Percentiles rank a stretch among this genome's conserved stretches.
Conservation (phyloP, 768 basidiomycete genomes). For the Phanerodontia chrysosporium region DNA sequence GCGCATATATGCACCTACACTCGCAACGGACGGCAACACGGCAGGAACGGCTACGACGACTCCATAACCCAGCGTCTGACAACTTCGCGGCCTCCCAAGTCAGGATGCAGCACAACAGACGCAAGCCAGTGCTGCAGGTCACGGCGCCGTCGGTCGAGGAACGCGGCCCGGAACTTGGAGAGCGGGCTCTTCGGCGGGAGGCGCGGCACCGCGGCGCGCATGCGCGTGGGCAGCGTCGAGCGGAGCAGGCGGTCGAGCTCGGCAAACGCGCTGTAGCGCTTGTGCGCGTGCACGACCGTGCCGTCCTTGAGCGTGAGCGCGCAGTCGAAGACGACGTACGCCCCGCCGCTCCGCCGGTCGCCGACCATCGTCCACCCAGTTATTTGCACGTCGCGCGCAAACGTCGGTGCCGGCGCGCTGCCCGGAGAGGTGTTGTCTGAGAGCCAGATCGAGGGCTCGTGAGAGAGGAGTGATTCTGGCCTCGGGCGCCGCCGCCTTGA, state of each 20-base stretch:
- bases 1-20: too few species aligned
- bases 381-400: conserved; percentile 63
- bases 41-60: conserved; percentile 5
- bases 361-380: conserved; percentile 72
- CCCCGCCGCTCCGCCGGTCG: conserved; percentile 50
- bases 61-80: conserved; percentile 62
- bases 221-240: conserved; percentile 49
- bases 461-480: conserved; percentile 11
- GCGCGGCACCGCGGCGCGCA: conserved; percentile 45
- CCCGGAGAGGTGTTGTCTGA: conserved; percentile 59
- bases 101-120: conserved; percentile 61
- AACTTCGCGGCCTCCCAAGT: conserved; percentile 57
- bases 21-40: too few species aligned
- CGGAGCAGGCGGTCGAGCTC: conserved; percentile 46
- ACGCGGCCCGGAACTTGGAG: conserved; percentile 60
- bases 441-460: conserved; percentile 55
- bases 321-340: conserved; percentile 72
- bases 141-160: conserved; percentile 59
- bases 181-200: conserved; percentile 70
- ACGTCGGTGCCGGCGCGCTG: conserved; percentile 37
- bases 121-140: conserved; percentile 66
- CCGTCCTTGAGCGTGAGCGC: conserved; percentile 67
- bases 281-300: conserved; percentile 60
- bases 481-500: conserved; percentile 2
- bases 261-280: conserved; percentile 64